A percentile compares a stretch with the other conserved stretches of the same genome.
phyloP scores from a whole-genome alignment of 768 basidiomycete genomes.

The Boletus speciosus region DNA sequence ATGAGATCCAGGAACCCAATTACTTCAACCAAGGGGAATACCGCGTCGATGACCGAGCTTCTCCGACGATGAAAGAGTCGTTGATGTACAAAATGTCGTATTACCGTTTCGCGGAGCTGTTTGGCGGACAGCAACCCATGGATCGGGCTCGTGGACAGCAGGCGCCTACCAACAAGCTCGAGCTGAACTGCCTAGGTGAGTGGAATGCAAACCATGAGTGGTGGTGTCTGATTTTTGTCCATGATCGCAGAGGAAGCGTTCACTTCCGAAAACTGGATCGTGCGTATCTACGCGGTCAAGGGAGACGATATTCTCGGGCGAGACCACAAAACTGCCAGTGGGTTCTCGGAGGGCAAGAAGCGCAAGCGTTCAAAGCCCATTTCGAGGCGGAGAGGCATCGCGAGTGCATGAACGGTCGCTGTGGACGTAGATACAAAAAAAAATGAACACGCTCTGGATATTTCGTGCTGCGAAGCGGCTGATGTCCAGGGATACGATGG shows the following conservation, averaged over 20 bases:
- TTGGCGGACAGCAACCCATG: slow-evolving; percentile 64
- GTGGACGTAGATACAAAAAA: not conserved
- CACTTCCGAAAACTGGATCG: slow-evolving; percentile 99
- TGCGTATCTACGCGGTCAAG: slow-evolving; percentile 93
- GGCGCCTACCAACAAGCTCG: slow-evolving; percentile 73
- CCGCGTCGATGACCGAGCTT: slow-evolving; percentile 82
- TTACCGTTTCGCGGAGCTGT: slow-evolving; percentile 91
- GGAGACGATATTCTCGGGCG: slow-evolving; percentile 90
- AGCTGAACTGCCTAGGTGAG: slow-evolving; percentile 84
- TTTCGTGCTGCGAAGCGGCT: not conserved
- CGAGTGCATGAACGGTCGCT: slow-evolving; percentile 9
- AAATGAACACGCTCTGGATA: not conserved
- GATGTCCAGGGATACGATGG: not conserved
- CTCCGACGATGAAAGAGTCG: slow-evolving; percentile 86
- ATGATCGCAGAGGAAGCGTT: slow-evolving; percentile 81
- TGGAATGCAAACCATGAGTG: slow-evolving; percentile 2
- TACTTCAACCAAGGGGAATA: slow-evolving; percentile 98
- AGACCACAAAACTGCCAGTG: slow-evolving; percentile 83
- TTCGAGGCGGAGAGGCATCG: slow-evolving; percentile 50
- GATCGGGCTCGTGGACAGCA: slow-evolving; percentile 91
- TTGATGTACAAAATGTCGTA: slow-evolving; percentile 99
- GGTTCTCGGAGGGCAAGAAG: slow-evolving; percentile 86
- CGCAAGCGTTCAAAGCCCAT: slow-evolving; percentile 76
- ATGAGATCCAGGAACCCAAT: slow-evolving; percentile 92
- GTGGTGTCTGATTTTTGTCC: not conserved